Evolutionary conservation across 1,284 basidiomycete genomes (phyloP).

Genomic region (Hymenochaete sp.): DNA sequence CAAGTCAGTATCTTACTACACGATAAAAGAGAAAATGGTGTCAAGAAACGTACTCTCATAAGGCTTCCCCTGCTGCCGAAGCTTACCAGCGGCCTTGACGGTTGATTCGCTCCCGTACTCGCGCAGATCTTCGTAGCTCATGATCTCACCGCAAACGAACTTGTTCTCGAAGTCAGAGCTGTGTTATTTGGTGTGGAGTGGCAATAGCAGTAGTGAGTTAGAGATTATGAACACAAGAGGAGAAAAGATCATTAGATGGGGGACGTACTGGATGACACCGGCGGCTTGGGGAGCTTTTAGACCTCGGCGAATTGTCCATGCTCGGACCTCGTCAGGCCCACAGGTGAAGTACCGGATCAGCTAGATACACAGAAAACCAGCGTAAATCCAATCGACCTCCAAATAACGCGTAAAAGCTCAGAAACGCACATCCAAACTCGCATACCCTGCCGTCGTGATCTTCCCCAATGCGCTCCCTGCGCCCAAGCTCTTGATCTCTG

Average conservation of each 20-base stretch:
- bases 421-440: slow-evolving; percentile 63
- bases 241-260: neutral
- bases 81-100: slow-evolving; percentile 94
- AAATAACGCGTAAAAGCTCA: slow-evolving; percentile 4
- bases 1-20: neutral
- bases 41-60: slow-evolving; percentile 59
- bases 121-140: slow-evolving; percentile 86
- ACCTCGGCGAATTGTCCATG: slow-evolving; percentile 94
- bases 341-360: slow-evolving; percentile 96
- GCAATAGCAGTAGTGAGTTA: slow-evolving; percentile 18
- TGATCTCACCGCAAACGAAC: slow-evolving; percentile 99
- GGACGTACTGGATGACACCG: slow-evolving; percentile 90
- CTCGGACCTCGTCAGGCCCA: slow-evolving; percentile 93
- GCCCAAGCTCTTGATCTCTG: slow-evolving; percentile 68
- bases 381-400: too few relatives aligned
- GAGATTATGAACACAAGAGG: neutral
- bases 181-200: too few relatives aligned
- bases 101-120: slow-evolving; percentile 86
- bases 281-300: slow-evolving; percentile 96
- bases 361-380: slow-evolving; percentile 28
- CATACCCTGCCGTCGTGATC: slow-evolving; percentile 89
- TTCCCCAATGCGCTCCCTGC: slow-evolving; percentile 73
- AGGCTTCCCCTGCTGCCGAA: slow-evolving; percentile 94
- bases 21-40: neutral
- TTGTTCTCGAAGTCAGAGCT: slow-evolving; percentile 95